Conservation (phyloP, 2,329 filamentous ascomycete species). For the Penicillium sp. region DNA sequence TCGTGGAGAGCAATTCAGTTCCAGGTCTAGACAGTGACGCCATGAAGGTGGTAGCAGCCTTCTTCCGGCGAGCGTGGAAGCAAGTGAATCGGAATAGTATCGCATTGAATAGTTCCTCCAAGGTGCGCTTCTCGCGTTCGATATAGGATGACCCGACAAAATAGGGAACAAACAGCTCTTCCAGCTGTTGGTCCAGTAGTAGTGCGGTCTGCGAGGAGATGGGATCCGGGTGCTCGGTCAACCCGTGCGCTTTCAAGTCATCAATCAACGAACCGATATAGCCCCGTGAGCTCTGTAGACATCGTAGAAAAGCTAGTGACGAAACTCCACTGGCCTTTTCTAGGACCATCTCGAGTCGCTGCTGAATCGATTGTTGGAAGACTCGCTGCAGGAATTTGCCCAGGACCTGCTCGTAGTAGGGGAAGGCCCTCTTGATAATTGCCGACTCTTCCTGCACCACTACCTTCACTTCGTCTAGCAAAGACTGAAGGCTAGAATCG, state of each 20-base stretch:
- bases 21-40: constrained; percentile 86
- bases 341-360: constrained; percentile 89
- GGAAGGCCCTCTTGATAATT: constrained; percentile 94
- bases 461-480: constrained; percentile 90
- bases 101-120: constrained; percentile 84
- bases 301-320: constrained; percentile 84
- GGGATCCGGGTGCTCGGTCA: constrained; percentile 92
- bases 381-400: constrained; percentile 91
- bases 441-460: constrained; percentile 96
- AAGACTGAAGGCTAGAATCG: constrained; percentile 84
- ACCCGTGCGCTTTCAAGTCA: constrained; percentile 86
- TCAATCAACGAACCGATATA: constrained; percentile 88
- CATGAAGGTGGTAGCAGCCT: constrained; percentile 87
- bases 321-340: constrained; percentile 93
- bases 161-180: constrained; percentile 65
- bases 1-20: constrained; percentile 81
- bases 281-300: constrained; percentile 82
- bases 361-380: constrained; percentile 97
- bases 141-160: constrained; percentile 65
- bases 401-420: constrained; percentile 91
- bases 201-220: constrained; percentile 80
- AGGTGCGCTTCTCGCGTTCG: constrained; percentile 61
- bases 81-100: constrained; percentile 94
- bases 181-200: constrained; percentile 65
- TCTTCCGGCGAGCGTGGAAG: constrained; percentile 79